These are phyloP conservation scores for Cyclotella kingstonii DNA, from an alignment of 108 stramenopile species.

Conservation along the genomic window DNA sequence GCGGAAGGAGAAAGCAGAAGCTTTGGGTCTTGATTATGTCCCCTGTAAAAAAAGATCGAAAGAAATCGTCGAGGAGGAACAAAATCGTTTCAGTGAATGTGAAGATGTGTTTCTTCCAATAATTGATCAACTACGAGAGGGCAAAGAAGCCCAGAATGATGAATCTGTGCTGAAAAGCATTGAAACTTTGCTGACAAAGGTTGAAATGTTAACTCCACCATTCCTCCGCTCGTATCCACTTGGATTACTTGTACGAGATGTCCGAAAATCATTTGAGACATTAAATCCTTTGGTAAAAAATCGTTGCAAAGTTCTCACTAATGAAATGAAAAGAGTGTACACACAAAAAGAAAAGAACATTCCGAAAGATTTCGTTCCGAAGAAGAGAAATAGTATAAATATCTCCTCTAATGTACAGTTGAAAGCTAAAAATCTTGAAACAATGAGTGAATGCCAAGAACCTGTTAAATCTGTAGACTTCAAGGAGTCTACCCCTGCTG, in stretches of 20 bases:
- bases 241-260: conserved; percentile 44
- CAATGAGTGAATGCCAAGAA: conserved; percentile 1
- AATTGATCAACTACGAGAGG: conserved; percentile 35
- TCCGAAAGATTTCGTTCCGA: conserved; percentile 49
- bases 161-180: conserved; percentile 30
- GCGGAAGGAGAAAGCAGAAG: conserved; percentile 14
- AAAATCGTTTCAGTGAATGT: conserved; percentile 34
- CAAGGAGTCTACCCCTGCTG: background rate
- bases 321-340: conserved; percentile 49
- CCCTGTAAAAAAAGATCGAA: conserved; percentile 16
- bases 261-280: conserved; percentile 43
- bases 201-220: conserved; percentile 46
- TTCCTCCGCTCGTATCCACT: conserved; percentile 42
- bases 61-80: conserved; percentile 17
- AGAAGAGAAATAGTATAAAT: conserved; percentile 21
- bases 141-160: conserved; percentile 25
- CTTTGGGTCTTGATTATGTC: conserved; percentile 15
- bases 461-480: conserved; percentile 7
- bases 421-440: conserved; percentile 7
- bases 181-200: conserved; percentile 16
- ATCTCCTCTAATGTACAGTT: background rate
- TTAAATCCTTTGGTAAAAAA: conserved; percentile 34
- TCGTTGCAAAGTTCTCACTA: conserved; percentile 41
- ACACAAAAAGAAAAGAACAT: conserved; percentile 32
- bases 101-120: conserved; percentile 47